A percentile compares a stretch with the other conserved stretches of the same genome.
These are phyloP conservation scores for Malassezia obtusa DNA, from an alignment of 1,284 basidiomycete species.

Conservation along the genomic window DNA sequence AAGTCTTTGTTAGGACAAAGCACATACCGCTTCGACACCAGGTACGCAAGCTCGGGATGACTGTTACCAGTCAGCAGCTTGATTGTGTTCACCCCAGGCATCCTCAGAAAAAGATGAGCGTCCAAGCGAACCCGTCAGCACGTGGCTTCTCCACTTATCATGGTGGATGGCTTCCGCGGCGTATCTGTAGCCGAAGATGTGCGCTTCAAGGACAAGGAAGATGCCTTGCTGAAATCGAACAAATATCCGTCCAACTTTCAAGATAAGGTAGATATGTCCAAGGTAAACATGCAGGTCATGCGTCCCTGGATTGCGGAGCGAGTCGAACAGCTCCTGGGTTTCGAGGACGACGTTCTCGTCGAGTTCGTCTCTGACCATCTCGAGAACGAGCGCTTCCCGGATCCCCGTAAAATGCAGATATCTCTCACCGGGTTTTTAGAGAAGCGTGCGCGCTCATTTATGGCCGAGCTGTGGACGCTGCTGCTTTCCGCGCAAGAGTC, in stretches of 20 bases:
- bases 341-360: slow-evolving; percentile 93
- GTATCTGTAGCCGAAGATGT: slow-evolving; percentile 43
- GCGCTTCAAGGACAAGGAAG: slow-evolving; percentile 90
- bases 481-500: slow-evolving; percentile 81
- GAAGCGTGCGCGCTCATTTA: slow-evolving; percentile 66
- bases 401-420: slow-evolving; percentile 91
- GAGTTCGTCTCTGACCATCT: slow-evolving; percentile 89
- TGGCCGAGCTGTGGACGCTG: slow-evolving; percentile 77
- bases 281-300: slow-evolving; percentile 72
- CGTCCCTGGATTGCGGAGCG: slow-evolving; percentile 83
- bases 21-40: slow-evolving; percentile 84
- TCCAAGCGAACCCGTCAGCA: background rate
- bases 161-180: slow-evolving; percentile 16
- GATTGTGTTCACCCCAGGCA: slow-evolving; percentile 57
- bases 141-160: slow-evolving; percentile 1
- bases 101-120: slow-evolving; percentile 13
- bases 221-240: slow-evolving; percentile 72
- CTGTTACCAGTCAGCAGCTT: slow-evolving; percentile 90
- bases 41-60: slow-evolving; percentile 89
- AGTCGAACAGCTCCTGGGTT: slow-evolving; percentile 74
- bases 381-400: slow-evolving; percentile 78
- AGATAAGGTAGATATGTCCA: slow-evolving; percentile 76
- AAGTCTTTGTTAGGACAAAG: slow-evolving; percentile 55
- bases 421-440: slow-evolving; percentile 80
- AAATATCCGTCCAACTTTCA: slow-evolving; percentile 68